Conservation (phyloP, 805 yeast genomes). For the Starmerella bombicola region DNA sequence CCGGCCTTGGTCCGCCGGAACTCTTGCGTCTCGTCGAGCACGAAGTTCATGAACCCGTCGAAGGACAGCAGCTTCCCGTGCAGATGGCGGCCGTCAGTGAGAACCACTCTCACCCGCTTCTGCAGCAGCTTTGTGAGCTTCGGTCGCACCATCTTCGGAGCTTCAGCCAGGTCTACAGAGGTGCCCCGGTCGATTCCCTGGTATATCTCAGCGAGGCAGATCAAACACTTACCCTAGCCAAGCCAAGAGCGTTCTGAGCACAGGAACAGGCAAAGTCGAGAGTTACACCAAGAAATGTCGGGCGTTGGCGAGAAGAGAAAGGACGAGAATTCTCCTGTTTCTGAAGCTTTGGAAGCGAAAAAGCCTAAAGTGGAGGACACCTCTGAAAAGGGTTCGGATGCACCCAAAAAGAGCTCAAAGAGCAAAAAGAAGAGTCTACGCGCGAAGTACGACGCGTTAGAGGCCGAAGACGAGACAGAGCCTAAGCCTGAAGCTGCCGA, state of each 20-base stretch:
- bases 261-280: no score
- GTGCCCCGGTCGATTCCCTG: not conserved
- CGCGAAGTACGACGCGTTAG: slow-evolving; percentile 15
- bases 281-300: no score
- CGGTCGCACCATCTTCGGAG: slow-evolving; percentile 12
- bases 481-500: slow-evolving; percentile 8
- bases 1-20: slow-evolving; percentile 60
- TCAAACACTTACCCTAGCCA: no score
- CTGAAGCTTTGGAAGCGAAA: slow-evolving; percentile 4
- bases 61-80: slow-evolving; percentile 76
- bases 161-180: not conserved
- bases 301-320: slow-evolving; percentile 7
- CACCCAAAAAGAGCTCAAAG: slow-evolving; percentile 7
- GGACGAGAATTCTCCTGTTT: not conserved
- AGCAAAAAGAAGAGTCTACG: slow-evolving; percentile 14
- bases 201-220: no score
- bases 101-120: slow-evolving; percentile 57
- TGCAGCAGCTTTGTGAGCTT: slow-evolving; percentile 53
- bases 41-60: slow-evolving; percentile 77
- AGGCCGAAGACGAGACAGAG: slow-evolving; percentile 20
- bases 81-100: slow-evolving; percentile 66
- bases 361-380: not conserved
- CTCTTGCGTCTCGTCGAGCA: slow-evolving; percentile 74
- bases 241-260: no score
- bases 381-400: not conserved